A percentile compares a stretch with the other conserved stretches of the same genome.
Evolutionary conservation across 164 flowering plant species (phyloP).

Genomic region (Saururus chinensis): DNA sequence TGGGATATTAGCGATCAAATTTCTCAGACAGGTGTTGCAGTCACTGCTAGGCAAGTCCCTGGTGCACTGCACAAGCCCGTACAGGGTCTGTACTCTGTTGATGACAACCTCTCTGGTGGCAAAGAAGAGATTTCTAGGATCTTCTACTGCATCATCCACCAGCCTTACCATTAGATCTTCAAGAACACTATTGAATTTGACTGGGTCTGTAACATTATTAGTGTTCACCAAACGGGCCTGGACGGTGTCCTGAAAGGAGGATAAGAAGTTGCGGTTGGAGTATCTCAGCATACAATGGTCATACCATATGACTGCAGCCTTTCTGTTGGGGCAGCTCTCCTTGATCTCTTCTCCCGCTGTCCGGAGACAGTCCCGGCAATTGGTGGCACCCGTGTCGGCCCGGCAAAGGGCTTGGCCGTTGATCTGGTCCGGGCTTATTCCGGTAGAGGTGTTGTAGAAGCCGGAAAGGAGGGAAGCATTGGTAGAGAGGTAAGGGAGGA

Average conservation of each 20-base stretch:
- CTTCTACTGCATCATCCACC: neutral
- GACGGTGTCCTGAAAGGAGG: no score
- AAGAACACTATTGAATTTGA: neutral
- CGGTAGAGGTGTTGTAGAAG: constrained; percentile 5
- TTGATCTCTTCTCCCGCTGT: constrained; percentile 7
- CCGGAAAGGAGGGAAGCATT: neutral
- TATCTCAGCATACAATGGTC: constrained; percentile 9
- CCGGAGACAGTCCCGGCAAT: constrained; percentile 12
- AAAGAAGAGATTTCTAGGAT: neutral
- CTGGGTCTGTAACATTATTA: neutral
- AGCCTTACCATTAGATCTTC: neutral
- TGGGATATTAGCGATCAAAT: neutral
- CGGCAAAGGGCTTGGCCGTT: constrained; percentile 11
- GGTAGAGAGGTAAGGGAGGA: constrained; percentile 4
- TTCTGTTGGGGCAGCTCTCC: constrained; percentile 10
- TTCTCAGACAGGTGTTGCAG: constrained; percentile 21
- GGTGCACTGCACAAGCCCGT: constrained; percentile 32
- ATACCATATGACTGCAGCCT: constrained; percentile 13
- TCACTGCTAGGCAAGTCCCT: constrained; percentile 15
- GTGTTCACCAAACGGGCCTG: no score
- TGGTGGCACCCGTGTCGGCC: neutral
- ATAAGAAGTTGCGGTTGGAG: neutral
- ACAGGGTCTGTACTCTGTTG: neutral
- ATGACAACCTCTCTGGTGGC: constrained; percentile 1
- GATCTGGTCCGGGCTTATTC: constrained; percentile 2